Percentiles rank a stretch among this genome's conserved stretches.
phyloP scores from a whole-genome alignment of 2,329 filamentous ascomycete genomes.

The Aschersonia sp. region DNA sequence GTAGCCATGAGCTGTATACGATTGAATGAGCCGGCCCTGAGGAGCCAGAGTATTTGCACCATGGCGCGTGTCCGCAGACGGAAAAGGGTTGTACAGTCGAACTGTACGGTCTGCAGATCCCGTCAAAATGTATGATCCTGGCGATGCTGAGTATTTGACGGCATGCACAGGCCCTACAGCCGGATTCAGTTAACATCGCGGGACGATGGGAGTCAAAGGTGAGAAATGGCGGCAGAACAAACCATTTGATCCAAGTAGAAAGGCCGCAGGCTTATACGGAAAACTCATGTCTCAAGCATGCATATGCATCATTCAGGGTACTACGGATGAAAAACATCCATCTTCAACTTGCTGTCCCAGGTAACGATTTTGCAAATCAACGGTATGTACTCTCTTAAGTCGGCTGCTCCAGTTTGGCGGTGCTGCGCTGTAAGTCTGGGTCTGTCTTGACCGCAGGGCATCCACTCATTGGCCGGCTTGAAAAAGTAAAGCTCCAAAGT shows the following conservation, averaged over 20 bases:
- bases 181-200: background rate
- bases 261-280: slow-evolving; percentile 33
- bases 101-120: slow-evolving; percentile 75
- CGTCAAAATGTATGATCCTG: slow-evolving; percentile 67
- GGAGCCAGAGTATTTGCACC: slow-evolving; percentile 18
- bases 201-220: background rate
- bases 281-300: slow-evolving; percentile 23
- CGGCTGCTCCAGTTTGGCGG: no score
- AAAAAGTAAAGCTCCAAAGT: no score
- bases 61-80: slow-evolving; percentile 24
- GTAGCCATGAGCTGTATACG: slow-evolving; percentile 82
- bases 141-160: slow-evolving; percentile 55
- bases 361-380: no score
- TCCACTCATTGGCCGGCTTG: no score
- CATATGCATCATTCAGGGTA: no score
- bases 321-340: no score
- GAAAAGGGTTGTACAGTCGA: slow-evolving; percentile 69
- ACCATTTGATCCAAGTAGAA: slow-evolving; percentile 46
- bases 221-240: slow-evolving; percentile 8
- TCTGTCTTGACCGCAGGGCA: no score
- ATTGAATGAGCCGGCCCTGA: slow-evolving; percentile 59
- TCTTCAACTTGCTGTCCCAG: no score
- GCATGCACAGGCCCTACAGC: slow-evolving; percentile 53
- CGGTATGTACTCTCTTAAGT: no score
- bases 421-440: no score